Evolutionary conservation across 352 stramenopile species (phyloP), one percentile per base, ranked within the genome.

Genomic region (Phytopythium montanum): DNA sequence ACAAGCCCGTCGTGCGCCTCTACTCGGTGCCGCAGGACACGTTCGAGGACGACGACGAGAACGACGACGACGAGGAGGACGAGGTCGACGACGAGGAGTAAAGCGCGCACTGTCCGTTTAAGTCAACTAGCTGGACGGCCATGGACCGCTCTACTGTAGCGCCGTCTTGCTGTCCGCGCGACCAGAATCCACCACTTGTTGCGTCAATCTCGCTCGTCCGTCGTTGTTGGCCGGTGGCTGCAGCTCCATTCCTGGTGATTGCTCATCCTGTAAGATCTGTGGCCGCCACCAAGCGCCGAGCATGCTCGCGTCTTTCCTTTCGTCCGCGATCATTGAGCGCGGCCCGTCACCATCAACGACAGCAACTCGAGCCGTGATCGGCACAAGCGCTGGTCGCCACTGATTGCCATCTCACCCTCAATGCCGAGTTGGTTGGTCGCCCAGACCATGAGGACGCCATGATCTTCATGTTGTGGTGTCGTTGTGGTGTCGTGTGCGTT

Each of bases 1-100:
- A 99, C 83, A 99, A 99, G 77, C 87, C 95, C 16, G 82, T 99
- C 62, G 74, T 99, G 46, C 88, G 92, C 52, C 85, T 99, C 56
- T 99, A 99, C 82, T 86, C 85, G 51, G 97, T 99, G 49, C 97
- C 97, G 41, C 61, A 86, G 51, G 78, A 96, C 67, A 98, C 95
- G 3, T 99, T 99, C 70, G 96, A 99, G 67, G 92, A 98, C 56
- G 88, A 90, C 14, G 88, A 94, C 29, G 68, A 94, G 79, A 61
- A 84, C 63, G 62, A 87, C 7, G 88, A 91, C 25, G 82, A 97
- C 18, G 73, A 72, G 36, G 60, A 79, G 14, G 68, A 79, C 46
- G 75, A 73, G n/a, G n/a, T n/a, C 38, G 65, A 46, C n/a, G 51
- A 56, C 21, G 51, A 39, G 28, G 21, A 56, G 51, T 54, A 54